Evolutionary conservation across 805 yeast genomes (phyloP), one percentile per base, ranked within the genome.

Genomic region (Starmerella riodocensis): DNA sequence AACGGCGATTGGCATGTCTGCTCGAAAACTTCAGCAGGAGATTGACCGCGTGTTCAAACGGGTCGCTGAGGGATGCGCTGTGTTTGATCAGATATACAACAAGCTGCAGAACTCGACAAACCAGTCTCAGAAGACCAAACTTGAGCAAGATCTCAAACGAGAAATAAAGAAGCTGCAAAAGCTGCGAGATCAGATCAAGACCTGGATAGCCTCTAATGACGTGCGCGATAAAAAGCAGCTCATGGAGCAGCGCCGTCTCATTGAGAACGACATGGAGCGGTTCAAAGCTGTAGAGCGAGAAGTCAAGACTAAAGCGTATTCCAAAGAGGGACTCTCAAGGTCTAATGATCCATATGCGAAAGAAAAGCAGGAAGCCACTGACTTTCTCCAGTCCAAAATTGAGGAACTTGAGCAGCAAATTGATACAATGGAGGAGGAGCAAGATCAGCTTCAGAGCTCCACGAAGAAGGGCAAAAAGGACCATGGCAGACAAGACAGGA

Each of bases 91-190:
- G 39, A 74, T 83, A 25, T 80, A 88, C 54, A 94, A 83, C 30
- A 88, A 88, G 61, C 73, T 88, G 29, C 78, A 76, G 59, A 69
- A 70, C 36, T 74, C 93, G 35, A 86, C 84, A 47, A 79, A 79
- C 52, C 79, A 74, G 48, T 76, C 94, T 3, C 94, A 86, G 58
- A 81, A 88, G 63, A 97, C 88, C 58, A 88, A 88, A 59, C 69
- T 91, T 42, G 98, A 91, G 58, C 47, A 55, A 45, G 98, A 88
- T 57, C 67, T 88, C 56, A 86, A 91, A 63, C 78, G 91, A 53
- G 97, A 91, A 60, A 86, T 91, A 61, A 88, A 91, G 61, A 88
- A 85, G 60, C 68, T 88, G 42, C 98, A 88, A 58, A 74, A 94
- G 57, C 76, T 79, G 52, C 72, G 97, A 57, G 98, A 88, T 60